Conservation (phyloP, 2,329 filamentous ascomycete genomes). For the Botrytis tulipae region DNA sequence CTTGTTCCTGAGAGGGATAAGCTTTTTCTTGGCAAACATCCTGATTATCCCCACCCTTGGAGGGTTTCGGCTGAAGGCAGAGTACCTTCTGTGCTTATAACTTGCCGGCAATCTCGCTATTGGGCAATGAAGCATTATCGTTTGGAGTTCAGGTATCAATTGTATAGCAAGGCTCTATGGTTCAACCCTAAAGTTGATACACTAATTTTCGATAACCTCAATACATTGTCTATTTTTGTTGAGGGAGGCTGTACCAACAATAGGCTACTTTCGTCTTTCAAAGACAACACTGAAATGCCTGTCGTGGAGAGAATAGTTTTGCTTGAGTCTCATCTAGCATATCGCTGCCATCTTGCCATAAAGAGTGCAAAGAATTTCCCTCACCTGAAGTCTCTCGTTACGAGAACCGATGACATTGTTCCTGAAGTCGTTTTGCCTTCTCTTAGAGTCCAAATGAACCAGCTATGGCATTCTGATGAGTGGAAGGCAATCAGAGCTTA, state of each 20-base stretch:
- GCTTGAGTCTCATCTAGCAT: fast-evolving
- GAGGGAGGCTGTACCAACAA: neutral
- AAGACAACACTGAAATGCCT: neutral
- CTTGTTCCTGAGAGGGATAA: neutral
- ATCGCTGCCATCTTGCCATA: fast-evolving
- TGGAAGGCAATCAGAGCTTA: neutral
- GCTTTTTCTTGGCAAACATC: neutral
- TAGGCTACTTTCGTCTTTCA: fast-evolving
- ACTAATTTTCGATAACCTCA: neutral
- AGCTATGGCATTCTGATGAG: neutral
- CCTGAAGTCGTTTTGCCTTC: too few relatives aligned
- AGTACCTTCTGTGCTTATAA: neutral
- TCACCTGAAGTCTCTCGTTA: neutral
- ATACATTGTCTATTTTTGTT: neutral
- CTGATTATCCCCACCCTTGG: too few relatives aligned
- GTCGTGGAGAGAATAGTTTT: neutral
- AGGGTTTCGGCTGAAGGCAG: neutral
- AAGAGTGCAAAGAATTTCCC: neutral
- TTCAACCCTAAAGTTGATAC: neutral
- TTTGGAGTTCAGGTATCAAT: neutral
- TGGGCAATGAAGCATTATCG: conserved; percentile 4
- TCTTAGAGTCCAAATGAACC: neutral
- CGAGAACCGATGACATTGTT: neutral
- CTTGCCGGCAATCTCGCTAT: neutral
- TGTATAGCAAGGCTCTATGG: neutral